phyloP scores from a whole-genome alignment of 345 rosid genomes.

The Moringa oleifera region DNA sequence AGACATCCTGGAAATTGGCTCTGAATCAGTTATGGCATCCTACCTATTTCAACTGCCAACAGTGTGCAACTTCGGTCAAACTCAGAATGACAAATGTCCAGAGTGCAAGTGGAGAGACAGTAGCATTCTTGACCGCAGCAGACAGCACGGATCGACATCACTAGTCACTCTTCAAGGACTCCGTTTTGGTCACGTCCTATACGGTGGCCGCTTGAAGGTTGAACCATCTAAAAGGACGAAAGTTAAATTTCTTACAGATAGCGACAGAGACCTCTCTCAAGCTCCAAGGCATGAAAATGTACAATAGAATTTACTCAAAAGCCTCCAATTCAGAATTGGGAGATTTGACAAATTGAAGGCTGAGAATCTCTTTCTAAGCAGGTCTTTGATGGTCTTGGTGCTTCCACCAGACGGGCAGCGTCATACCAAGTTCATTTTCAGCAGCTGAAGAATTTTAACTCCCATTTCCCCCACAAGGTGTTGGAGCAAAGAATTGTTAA shows the following conservation, averaged over 20 bases:
- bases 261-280: too few species aligned
- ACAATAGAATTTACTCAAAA: conserved; percentile 4
- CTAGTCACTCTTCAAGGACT: conserved; percentile 57
- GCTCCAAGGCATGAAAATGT: too few species aligned
- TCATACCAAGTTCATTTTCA: conserved; percentile 66
- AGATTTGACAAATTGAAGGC: conserved; percentile 57
- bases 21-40: too few species aligned
- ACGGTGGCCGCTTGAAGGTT: conserved; percentile 49
- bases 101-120: conserved; percentile 56
- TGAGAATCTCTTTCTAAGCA: conserved; percentile 41
- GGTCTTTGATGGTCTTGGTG: conserved; percentile 46
- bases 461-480: conserved; percentile 45
- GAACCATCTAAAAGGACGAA: conserved; percentile 50
- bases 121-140: conserved; percentile 57
- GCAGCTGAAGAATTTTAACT: conserved; percentile 32
- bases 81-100: too few species aligned
- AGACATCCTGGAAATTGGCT: too few species aligned
- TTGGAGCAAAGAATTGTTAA: conserved; percentile 48
- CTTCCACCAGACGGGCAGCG: conserved; percentile 57
- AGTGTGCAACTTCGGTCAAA: conserved; percentile 23
- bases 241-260: too few species aligned
- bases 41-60: too few species aligned
- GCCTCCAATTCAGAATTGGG: conserved; percentile 63
- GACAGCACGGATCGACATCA: conserved; percentile 79
- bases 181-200: conserved; percentile 58